Evolutionary conservation across 139 green algal genomes (phyloP).

Genomic region (Chlamydomonas eustigma): DNA sequence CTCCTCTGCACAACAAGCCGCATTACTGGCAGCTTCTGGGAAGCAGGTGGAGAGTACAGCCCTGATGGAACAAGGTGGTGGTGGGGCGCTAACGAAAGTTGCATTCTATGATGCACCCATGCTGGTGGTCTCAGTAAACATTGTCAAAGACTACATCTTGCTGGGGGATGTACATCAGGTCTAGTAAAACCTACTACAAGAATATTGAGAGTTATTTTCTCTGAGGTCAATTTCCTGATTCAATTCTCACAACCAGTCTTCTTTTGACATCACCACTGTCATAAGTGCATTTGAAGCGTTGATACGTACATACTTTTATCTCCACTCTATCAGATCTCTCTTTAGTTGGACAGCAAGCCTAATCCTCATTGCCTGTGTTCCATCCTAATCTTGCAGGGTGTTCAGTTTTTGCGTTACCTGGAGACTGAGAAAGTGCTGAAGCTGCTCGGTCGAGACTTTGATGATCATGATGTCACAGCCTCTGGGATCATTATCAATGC

Average conservation of each 20-base stretch:
- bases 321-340: too few relatives aligned
- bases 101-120: slow-evolving; percentile 17
- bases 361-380: too few relatives aligned
- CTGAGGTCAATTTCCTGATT: too few relatives aligned
- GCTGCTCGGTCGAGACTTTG: slow-evolving; percentile 69
- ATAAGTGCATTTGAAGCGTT: too few relatives aligned
- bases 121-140: neutral
- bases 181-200: slow-evolving; percentile 5
- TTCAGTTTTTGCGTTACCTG: slow-evolving; percentile 12
- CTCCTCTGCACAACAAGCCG: neutral
- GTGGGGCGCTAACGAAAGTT: neutral
- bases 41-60: neutral
- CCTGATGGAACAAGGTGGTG: neutral
- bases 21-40: neutral
- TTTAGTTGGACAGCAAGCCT: too few relatives aligned
- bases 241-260: too few relatives aligned
- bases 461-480: slow-evolving; percentile 37
- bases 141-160: slow-evolving; percentile 86
- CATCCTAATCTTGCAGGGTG: too few relatives aligned
- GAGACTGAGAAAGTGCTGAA: neutral
- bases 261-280: too few relatives aligned
- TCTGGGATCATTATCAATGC: slow-evolving; percentile 76
- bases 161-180: slow-evolving; percentile 61
- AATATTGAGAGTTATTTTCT: neutral
- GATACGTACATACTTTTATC: too few relatives aligned